Evolutionary conservation across 441 rosid species (phyloP).

Genomic region (Adansonia madagascariensis): DNA sequence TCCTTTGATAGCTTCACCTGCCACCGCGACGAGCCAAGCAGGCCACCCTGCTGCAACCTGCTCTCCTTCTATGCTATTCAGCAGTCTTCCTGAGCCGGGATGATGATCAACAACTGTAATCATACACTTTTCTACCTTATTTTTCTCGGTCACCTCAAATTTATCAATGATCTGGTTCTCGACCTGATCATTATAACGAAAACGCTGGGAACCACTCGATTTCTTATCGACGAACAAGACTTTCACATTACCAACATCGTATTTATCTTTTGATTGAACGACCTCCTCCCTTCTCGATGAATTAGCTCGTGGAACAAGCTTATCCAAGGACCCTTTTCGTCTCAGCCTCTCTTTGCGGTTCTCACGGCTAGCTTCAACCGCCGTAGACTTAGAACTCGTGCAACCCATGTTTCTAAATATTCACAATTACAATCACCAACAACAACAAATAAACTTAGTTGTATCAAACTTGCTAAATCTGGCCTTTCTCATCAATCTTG

Average conservation of each 20-base stretch:
- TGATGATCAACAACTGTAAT: constrained; percentile 35
- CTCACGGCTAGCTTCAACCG: constrained; percentile 41
- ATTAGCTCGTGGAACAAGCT: constrained; percentile 53
- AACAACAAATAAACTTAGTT: constrained; percentile 6
- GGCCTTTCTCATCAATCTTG: background rate
- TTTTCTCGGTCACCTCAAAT: constrained; percentile 38
- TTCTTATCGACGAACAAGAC: constrained; percentile 61
- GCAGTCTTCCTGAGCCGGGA: constrained; percentile 44
- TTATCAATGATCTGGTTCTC: constrained; percentile 44
- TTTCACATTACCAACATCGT: constrained; percentile 48
- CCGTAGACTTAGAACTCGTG: constrained; percentile 57
- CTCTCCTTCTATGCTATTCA: constrained; percentile 53
- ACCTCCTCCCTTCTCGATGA: constrained; percentile 60
- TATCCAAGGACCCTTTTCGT: constrained; percentile 54
- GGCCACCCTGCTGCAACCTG: constrained; percentile 93
- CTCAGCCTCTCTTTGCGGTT: constrained; percentile 52
- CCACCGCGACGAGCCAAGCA: constrained; percentile 74
- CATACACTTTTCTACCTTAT: constrained; percentile 44
- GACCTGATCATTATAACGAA: constrained; percentile 47
- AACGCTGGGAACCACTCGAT: constrained; percentile 46
- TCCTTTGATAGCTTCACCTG: constrained; percentile 79
- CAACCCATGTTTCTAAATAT: constrained; percentile 64
- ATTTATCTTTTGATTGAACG: constrained; percentile 44
- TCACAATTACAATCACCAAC: background rate
- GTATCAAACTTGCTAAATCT: background rate